A percentile compares a stretch with the other conserved stretches of the same genome.
Conservation (phyloP, 2,329 filamentous ascomycete species). For the Penicillium sp. region DNA sequence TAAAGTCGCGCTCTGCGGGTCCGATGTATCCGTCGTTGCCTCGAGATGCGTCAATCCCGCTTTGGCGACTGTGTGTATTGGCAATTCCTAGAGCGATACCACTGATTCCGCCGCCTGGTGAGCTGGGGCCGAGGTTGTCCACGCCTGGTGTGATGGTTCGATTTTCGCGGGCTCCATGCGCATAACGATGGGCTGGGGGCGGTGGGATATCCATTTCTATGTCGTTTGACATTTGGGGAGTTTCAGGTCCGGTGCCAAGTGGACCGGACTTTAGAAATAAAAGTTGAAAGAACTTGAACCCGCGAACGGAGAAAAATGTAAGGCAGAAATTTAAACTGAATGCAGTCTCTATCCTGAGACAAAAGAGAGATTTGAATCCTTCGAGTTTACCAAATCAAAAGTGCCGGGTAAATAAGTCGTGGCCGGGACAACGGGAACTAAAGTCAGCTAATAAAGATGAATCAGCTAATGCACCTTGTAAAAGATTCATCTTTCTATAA, state of each 20-base stretch:
- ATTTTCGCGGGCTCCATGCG: slow-evolving; percentile 34
- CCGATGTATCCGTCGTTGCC: slow-evolving; percentile 31
- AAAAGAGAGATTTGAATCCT: neutral
- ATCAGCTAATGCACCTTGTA: too few species aligned
- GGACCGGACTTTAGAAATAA: neutral
- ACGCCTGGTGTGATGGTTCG: slow-evolving; percentile 57
- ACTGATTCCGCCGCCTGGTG: slow-evolving; percentile 63
- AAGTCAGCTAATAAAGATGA: too few species aligned
- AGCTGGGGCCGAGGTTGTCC: slow-evolving; percentile 64
- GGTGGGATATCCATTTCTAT: slow-evolving; percentile 12
- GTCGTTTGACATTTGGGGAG: neutral
- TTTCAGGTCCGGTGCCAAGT: neutral
- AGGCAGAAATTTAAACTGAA: neutral
- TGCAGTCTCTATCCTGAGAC: neutral
- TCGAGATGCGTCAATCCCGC: slow-evolving; percentile 62
- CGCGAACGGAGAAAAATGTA: slow-evolving; percentile 1
- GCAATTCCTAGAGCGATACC: slow-evolving; percentile 66
- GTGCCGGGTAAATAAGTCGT: slow-evolving; percentile 10
- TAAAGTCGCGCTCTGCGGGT: slow-evolving; percentile 36
- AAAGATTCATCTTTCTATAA: too few species aligned
- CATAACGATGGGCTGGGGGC: slow-evolving; percentile 22
- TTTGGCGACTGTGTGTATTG: slow-evolving; percentile 62
- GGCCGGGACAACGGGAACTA: slow-evolving; percentile 15
- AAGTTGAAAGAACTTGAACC: neutral
- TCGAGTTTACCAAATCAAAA: neutral